These are phyloP conservation scores for Phytophthora cactorum DNA, from an alignment of 352 stramenopile genomes.

Conservation along the genomic window DNA sequence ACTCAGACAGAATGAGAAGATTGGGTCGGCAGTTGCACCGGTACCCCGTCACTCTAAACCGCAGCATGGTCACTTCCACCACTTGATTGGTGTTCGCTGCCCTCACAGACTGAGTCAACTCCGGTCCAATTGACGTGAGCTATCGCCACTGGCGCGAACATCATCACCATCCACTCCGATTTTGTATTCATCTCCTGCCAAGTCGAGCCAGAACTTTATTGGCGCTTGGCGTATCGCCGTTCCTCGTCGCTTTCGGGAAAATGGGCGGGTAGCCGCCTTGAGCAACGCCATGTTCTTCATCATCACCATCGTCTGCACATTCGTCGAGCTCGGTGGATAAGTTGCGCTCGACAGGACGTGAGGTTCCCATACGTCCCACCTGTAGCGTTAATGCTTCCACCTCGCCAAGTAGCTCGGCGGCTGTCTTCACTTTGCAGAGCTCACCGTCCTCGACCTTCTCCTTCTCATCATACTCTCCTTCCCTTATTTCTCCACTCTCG, in stretches of 20 bases:
- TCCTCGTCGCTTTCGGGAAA: not conserved
- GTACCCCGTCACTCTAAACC: not conserved
- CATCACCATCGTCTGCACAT: not conserved
- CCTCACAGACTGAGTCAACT: not conserved
- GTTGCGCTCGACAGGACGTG: slow-evolving; percentile 7
- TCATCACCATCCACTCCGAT: not conserved
- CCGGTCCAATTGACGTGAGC: slow-evolving; percentile 1
- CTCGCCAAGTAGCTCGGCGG: not conserved
- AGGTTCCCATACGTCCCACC: not conserved
- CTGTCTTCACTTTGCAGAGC: not conserved
- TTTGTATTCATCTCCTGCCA: not conserved
- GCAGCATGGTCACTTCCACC: not conserved
- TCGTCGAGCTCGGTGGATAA: slow-evolving; percentile 1
- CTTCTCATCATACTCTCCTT: not conserved
- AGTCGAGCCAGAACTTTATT: not conserved
- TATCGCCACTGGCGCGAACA: not conserved
- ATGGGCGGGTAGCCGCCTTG: not conserved
- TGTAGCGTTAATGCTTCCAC: not conserved
- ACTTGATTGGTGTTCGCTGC: not conserved
- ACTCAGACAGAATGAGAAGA: not conserved
- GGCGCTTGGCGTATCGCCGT: not conserved
- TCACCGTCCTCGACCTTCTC: not conserved
- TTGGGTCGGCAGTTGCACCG: not conserved
- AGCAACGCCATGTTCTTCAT: slow-evolving; percentile 12
- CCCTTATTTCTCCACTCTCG: not conserved